Conservation (phyloP, 1,284 basidiomycete genomes). For the Marasmius tenuissimus region DNA sequence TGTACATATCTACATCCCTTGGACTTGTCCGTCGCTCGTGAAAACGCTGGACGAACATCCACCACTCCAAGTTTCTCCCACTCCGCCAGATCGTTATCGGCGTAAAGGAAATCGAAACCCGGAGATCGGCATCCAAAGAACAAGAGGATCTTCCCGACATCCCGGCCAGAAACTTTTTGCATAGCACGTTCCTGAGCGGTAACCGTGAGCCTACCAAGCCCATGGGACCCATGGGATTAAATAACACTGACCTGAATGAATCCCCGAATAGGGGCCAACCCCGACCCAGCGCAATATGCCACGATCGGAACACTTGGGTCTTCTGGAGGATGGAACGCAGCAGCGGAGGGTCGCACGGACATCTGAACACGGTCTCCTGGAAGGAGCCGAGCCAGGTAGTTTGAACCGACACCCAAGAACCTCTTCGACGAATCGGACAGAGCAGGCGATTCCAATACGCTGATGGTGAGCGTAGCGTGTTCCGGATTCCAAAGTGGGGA, state of each 20-base stretch:
- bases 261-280: slow-evolving; percentile 53
- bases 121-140: slow-evolving; percentile 52
- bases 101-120: slow-evolving; percentile 44
- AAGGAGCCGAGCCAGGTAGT: slow-evolving; percentile 42
- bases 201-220: background rate
- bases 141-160: slow-evolving; percentile 41
- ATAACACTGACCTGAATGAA: slow-evolving; percentile 34
- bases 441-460: slow-evolving; percentile 38
- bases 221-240: background rate
- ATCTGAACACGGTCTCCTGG: slow-evolving; percentile 46
- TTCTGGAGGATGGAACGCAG: slow-evolving; percentile 47
- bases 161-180: slow-evolving; percentile 45
- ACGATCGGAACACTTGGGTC: slow-evolving; percentile 44
- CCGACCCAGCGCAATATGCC: slow-evolving; percentile 51
- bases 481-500: slow-evolving; percentile 47
- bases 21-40: slow-evolving; percentile 34
- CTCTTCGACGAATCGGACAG: slow-evolving; percentile 30
- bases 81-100: slow-evolving; percentile 39
- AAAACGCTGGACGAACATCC: slow-evolving; percentile 52
- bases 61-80: slow-evolving; percentile 46
- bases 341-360: slow-evolving; percentile 41
- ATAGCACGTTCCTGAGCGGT: slow-evolving; percentile 43
- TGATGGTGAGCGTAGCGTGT: slow-evolving; percentile 46
- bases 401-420: slow-evolving; percentile 51
- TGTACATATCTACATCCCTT: slow-evolving; percentile 50